Base-by-base conservation (phyloP, 139 green algal genomes). In the Desmodesmus armatus region DNA sequence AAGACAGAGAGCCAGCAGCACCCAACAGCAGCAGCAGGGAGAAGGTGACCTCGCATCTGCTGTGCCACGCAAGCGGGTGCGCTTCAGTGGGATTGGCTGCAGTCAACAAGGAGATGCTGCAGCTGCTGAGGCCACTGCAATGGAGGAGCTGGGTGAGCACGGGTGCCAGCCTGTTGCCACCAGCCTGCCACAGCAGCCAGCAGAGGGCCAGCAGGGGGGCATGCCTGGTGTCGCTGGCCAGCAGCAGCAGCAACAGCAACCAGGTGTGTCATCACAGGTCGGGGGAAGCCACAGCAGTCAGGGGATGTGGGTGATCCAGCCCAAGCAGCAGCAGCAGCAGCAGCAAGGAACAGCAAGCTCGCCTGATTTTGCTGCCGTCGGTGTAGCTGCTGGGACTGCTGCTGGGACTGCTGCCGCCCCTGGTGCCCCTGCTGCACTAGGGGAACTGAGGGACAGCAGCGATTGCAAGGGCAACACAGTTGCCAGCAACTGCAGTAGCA, bases 31-130 rank as follows among this genome's bases (percentile, higher is more conserved):
- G 72, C 72, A 33, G 72, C 72, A 41, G 65, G 47, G 13, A 13
- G 47, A 55, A 55, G 47, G 47, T 13, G 9, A 55, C 9, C 47
- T 31, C 7, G 69, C 4, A 39, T 19, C 43, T 31, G 51, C 74
- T 23, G 33, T 27, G 49, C 51, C 19, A 9, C 31, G 49, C 49
- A 81, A 81, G 74, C 49, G 74, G 11, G 74, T 81, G 19, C 51
- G 74, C 27, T 81, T 81, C n/a, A 58, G 9, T 35, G 49, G 39
- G 7, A 7, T 69, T n/a, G n/a, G n/a, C n/a, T 25, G 49, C 74
- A 3, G 27, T 79, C 5, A 40, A 47, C 66, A 47, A 78, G 33
- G 35, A 44, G 41, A 9, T 37, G 15, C 1, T 27, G n/a, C 25
- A 55, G 47, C 47, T 13, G 13, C 47, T 55, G 47, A 55, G 47